A percentile compares a stretch with the other conserved stretches of the same genome.
Evolutionary conservation across 306 rosid genomes (phyloP).

Genomic region (Myrica gale): DNA sequence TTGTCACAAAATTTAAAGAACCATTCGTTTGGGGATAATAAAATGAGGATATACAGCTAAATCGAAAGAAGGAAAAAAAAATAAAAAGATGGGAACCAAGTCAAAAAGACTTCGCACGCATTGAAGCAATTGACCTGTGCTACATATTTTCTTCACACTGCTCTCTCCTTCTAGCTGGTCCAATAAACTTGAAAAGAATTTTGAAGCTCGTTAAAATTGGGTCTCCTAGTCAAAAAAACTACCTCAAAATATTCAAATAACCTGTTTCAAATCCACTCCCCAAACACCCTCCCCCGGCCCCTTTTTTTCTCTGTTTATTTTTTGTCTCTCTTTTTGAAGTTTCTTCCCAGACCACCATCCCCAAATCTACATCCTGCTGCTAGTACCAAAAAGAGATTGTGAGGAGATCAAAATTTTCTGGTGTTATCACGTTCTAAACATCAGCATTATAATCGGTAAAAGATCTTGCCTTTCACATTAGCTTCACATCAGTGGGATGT

Average conservation of each 20-base stretch:
- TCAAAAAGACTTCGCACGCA: slow-evolving; percentile 17
- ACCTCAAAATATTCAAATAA: slow-evolving; percentile 15
- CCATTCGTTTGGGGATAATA: neutral
- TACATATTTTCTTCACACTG: slow-evolving; percentile 23
- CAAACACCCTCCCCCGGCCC: no score
- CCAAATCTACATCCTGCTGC: neutral
- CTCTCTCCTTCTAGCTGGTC: slow-evolving; percentile 22
- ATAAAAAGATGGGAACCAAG: neutral
- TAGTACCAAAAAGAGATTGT: neutral
- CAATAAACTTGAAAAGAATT: slow-evolving; percentile 11
- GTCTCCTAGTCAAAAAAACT: slow-evolving; percentile 17
- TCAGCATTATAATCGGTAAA: neutral
- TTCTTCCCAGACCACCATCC: neutral
- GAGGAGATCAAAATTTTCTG: neutral
- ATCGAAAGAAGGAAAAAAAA: neutral
- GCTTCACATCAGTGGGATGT: slow-evolving; percentile 86
- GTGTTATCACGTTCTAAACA: neutral
- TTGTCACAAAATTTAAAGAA: slow-evolving; percentile 18
- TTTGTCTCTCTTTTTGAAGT: neutral
- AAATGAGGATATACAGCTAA: slow-evolving; percentile 12
- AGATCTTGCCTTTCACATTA: slow-evolving; percentile 4
- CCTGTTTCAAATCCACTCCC: slow-evolving; percentile 2
- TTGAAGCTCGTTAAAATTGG: slow-evolving; percentile 21
- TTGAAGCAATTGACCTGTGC: neutral
- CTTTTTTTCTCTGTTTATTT: neutral